Conservation (phyloP, 1,284 basidiomycete genomes). For the Cutaneotrichosporon mucoides region DNA sequence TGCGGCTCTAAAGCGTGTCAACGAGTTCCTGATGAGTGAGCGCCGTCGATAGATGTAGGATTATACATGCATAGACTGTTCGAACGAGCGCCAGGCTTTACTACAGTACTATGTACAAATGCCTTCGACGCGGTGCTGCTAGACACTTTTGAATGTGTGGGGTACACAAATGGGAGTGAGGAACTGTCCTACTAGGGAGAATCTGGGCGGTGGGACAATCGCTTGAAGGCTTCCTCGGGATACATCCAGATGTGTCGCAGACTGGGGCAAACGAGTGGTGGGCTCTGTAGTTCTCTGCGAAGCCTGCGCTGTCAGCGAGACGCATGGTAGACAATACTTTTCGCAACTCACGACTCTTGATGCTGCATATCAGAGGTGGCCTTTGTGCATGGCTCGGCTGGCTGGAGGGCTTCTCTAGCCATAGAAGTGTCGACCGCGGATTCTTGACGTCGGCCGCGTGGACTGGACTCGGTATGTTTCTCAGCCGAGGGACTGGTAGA, state of each 20-base stretch:
- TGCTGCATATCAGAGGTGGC: too few relatives aligned
- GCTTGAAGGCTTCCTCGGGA: not conserved
- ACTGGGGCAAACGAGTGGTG: not conserved
- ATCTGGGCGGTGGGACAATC: not conserved
- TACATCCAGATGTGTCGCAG: conserved; percentile 1
- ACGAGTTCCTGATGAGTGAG: conserved; percentile 43
- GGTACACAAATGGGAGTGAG: too few relatives aligned
- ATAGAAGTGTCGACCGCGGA: too few relatives aligned
- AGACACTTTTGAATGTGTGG: too few relatives aligned
- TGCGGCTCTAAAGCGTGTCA: conserved; percentile 43
- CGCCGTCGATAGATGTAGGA: not conserved
- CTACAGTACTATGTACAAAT: not conserved
- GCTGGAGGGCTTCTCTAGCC: too few relatives aligned
- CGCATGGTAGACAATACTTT: too few relatives aligned
- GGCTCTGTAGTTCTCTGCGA: too few relatives aligned
- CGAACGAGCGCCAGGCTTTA: too few relatives aligned
- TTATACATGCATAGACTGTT: not conserved
- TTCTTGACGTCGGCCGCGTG: too few relatives aligned
- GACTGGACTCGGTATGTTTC: not conserved
- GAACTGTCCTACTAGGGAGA: not conserved
- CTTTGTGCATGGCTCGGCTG: too few relatives aligned
- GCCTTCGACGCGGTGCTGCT: not conserved
- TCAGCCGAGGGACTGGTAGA: not conserved
- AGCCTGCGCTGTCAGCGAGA: too few relatives aligned
- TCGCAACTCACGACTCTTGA: not conserved